Evolutionary conservation across 768 basidiomycete species (phyloP).

Genomic region (Cystobasidium tubakii): DNA sequence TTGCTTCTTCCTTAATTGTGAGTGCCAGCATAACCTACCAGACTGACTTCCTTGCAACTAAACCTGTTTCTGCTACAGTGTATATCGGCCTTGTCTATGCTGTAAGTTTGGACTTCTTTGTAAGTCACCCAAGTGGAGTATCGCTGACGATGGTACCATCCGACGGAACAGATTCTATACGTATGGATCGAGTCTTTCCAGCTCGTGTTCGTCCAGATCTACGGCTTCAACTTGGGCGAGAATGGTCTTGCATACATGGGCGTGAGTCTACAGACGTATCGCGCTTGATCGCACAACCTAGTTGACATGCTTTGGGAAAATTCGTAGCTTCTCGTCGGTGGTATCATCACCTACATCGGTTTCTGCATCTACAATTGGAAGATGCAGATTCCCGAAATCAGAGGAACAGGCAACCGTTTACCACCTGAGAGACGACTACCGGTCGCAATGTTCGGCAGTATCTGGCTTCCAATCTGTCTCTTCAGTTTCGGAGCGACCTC

Average conservation of each 20-base stretch:
- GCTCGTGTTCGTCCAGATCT: constrained; percentile 34
- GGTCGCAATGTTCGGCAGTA: constrained; percentile 22
- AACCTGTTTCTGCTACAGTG: background rate
- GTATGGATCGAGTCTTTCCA: constrained; percentile 36
- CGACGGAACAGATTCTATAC: constrained; percentile 27
- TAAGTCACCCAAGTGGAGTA: too few species aligned
- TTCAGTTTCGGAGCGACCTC: constrained; percentile 33
- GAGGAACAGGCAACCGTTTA: constrained; percentile 18
- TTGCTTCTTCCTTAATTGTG: constrained; percentile 28
- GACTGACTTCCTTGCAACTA: too few species aligned
- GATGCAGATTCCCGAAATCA: constrained; percentile 25
- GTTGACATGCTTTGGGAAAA: background rate
- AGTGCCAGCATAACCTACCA: background rate
- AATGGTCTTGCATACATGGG: constrained; percentile 35
- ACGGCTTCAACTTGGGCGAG: constrained; percentile 40
- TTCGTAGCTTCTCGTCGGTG: constrained; percentile 34
- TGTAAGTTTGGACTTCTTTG: background rate
- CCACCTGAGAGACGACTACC: constrained; percentile 2
- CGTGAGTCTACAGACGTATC: background rate
- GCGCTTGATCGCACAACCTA: too few species aligned
- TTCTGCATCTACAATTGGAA: constrained; percentile 31
- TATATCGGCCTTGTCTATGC: constrained; percentile 39
- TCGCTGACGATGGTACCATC: too few species aligned
- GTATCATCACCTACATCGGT: constrained; percentile 26
- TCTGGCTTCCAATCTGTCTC: constrained; percentile 31